Conservation (phyloP, 1,284 basidiomycete species). For the Melampsora larici-populina region DNA sequence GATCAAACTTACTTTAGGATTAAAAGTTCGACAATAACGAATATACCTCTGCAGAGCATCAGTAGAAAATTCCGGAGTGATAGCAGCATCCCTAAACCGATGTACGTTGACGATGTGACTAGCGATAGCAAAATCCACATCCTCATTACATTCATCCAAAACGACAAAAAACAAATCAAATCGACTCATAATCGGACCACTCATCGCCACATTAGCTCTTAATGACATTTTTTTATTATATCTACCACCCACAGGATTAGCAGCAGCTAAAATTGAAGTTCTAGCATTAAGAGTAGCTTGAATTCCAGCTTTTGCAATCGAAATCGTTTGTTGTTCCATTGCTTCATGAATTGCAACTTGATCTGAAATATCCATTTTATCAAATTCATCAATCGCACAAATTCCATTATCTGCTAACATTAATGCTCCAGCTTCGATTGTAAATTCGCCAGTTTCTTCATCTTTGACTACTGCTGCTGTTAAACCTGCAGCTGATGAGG, state of each 20-base stretch:
- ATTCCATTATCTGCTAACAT: conserved; percentile 99
- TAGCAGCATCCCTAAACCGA: conserved; percentile 88
- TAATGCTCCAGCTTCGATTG: conserved; percentile 95
- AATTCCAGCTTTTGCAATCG: conserved; percentile 97
- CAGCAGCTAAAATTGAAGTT: too few relatives aligned
- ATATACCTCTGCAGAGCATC: conserved; percentile 96
- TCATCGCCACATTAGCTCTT: conserved; percentile 96
- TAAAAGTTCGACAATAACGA: conserved; percentile 91
- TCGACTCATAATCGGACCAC: conserved; percentile 97
- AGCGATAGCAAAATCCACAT: too few relatives aligned
- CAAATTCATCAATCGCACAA: conserved; percentile 99
- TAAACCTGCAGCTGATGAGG: conserved; percentile 95
- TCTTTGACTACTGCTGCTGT: conserved; percentile 98
- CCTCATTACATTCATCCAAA: conserved; percentile 93
- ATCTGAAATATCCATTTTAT: conserved; percentile 99
- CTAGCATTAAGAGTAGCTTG: conserved; percentile 97
- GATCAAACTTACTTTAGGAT: conserved; percentile 70
- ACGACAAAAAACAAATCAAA: conserved; percentile 99
- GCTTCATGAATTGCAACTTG: conserved; percentile 99
- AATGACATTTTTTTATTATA: conserved; percentile 95
- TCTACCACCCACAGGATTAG: conserved; percentile 86
- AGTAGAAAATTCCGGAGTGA: conserved; percentile 93
- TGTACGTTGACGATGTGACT: conserved; percentile 96
- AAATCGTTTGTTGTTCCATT: conserved; percentile 99
- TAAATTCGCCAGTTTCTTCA: conserved; percentile 98